Base-by-base conservation (phyloP, 257 asterid genomes). In the Petunia axillaris region DNA sequence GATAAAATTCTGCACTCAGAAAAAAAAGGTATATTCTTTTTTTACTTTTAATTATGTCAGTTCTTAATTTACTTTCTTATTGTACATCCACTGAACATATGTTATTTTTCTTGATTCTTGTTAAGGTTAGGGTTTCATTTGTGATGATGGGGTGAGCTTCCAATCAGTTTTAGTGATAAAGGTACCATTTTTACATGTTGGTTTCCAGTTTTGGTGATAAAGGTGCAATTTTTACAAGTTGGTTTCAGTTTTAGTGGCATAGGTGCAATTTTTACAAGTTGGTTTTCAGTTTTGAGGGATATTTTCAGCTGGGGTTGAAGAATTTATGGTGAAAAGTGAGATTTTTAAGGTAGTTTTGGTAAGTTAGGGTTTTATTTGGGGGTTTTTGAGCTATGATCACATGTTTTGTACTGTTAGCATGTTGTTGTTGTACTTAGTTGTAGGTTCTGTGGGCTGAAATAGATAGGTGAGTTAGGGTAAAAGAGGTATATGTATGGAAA, bases 401-500 rank as follows among this genome's bases (percentile, higher is more conserved):
- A 71, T 71, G 9, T 13, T 25, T 43, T 44, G 1, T 68, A n/a
- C 5, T 44, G 76, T 43, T 67, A 67, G 8, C 13, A 67, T 41
- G 75, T 67, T 41, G 14, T 67, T 67, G 54, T 67, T 67, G 54
- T 67, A 67, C 0, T 37, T 8, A 4, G 4, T 35, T 15, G 57
- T 68, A 8, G 40, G 44, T 68, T 68, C 6, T 68, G 55, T 4
- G 76, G 25, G 25, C 25, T 25, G 25, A 25, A 25, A 25, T 68
- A 55, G 39, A 68, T 16, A 43, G 43, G 44, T 55, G 40, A 68
- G 16, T 68, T 68, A 68, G 57, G 57, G 57, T 68, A n/a, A 16
- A 35, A 44, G 60, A 43, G 8, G 55, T 71, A 48, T 10, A 71
- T 71, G 43, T 71, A 71, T 71, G 79, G 78, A 60, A 84, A 91